These are phyloP conservation scores for Phialophora verrucosa DNA, from an alignment of 2,329 filamentous ascomycete genomes.

Conservation along the genomic window DNA sequence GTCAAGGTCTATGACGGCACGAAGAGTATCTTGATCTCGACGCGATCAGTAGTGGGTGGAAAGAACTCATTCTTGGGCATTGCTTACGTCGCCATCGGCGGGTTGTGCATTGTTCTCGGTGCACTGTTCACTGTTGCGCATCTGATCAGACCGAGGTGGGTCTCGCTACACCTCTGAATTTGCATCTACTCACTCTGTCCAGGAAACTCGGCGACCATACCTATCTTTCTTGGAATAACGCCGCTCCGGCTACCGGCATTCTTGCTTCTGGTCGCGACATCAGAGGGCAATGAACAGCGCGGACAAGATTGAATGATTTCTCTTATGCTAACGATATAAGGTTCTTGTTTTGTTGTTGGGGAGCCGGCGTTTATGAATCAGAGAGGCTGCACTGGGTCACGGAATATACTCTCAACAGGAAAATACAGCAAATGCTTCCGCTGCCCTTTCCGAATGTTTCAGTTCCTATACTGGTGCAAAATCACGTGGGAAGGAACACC, in stretches of 20 bases:
- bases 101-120: conserved; percentile 87
- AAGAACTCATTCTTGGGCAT: conserved; percentile 96
- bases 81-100: conserved; percentile 91
- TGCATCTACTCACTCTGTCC: conserved; percentile 24
- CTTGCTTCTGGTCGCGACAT: conserved; percentile 63
- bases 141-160: conserved; percentile 85
- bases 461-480: background rate
- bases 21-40: conserved; percentile 74
- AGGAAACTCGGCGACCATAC: conserved; percentile 98
- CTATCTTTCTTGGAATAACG: conserved; percentile 93
- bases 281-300: conserved; percentile 36
- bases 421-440: conserved; percentile 1
- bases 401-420: background rate
- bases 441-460: background rate
- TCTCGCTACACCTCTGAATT: conserved; percentile 20
- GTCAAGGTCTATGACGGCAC: conserved; percentile 57
- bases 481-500: background rate
- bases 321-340: conserved; percentile 28
- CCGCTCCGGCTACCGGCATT: conserved; percentile 60
- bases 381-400: conserved; percentile 3
- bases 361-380: conserved; percentile 30
- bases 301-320: conserved; percentile 29
- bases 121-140: conserved; percentile 88
- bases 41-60: conserved; percentile 84
- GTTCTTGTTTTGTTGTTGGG: conserved; percentile 13